Percentiles rank a stretch among this genome's conserved stretches.
phyloP scores from a whole-genome alignment of 2,329 filamentous ascomycete genomes.

The Fusarium heterosporum region DNA sequence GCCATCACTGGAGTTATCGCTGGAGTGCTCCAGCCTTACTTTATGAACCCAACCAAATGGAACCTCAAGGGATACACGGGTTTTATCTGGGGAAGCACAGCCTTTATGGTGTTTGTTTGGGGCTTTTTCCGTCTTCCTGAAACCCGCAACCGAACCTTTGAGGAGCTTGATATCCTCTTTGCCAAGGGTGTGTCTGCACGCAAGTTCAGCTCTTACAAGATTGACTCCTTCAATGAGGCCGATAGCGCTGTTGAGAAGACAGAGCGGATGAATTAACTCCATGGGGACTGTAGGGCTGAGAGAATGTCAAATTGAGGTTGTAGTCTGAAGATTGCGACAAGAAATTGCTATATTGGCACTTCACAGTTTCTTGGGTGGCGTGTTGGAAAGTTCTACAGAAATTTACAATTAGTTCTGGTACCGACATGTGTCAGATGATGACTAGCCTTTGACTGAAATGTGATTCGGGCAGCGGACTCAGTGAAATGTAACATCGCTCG shows the following conservation, averaged over 20 bases:
- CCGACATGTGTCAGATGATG: background rate
- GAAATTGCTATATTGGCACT: background rate
- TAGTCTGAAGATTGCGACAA: background rate
- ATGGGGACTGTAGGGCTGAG: fast-evolving
- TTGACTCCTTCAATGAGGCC: constrained; percentile 17
- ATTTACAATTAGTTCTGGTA: too few relatives aligned
- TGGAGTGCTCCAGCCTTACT: constrained; percentile 49
- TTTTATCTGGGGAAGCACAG: constrained; percentile 47
- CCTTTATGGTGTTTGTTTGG: constrained; percentile 47
- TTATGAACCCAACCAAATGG: constrained; percentile 54
- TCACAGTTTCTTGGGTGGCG: background rate
- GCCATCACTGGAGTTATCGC: constrained; percentile 38
- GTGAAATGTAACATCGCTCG: background rate
- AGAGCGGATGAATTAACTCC: background rate
- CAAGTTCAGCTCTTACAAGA: constrained; percentile 28
- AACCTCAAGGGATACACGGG: constrained; percentile 58
- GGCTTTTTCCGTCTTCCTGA: constrained; percentile 64
- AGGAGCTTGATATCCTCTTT: constrained; percentile 67
- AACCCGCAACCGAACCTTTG: constrained; percentile 62
- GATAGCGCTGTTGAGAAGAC: constrained; percentile 4
- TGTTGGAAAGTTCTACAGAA: too few relatives aligned
- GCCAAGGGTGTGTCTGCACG: constrained; percentile 40
- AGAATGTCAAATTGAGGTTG: too few relatives aligned
- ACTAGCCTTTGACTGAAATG: background rate
- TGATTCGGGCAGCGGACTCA: background rate